phyloP scores from a whole-genome alignment of 345 rosid genomes.

The Lepidium africanum region DNA sequence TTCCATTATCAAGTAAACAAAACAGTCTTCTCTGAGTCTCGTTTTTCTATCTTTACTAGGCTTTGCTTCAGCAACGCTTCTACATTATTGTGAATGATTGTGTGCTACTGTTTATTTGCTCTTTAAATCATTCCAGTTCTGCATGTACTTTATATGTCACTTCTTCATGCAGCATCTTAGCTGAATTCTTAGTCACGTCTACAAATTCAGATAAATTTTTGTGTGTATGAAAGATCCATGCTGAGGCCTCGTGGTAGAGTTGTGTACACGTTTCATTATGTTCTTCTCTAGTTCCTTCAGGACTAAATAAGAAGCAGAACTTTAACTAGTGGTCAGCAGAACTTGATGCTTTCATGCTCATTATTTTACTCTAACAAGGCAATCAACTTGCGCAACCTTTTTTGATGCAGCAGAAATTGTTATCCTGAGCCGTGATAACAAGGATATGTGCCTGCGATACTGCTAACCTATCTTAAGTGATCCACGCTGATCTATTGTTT shows the following conservation, averaged over 20 bases:
- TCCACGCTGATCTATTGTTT: not conserved
- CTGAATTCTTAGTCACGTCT: not conserved
- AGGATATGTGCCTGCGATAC: not conserved
- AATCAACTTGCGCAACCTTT: not conserved
- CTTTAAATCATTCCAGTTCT: not conserved
- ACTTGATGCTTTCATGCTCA: not conserved
- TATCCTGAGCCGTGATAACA: not conserved
- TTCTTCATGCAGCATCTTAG: not conserved
- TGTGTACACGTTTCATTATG: not conserved
- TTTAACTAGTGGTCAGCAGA: not conserved
- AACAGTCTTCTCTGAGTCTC: not conserved
- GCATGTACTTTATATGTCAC: not conserved
- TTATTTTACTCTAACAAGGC: not conserved
- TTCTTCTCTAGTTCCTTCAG: not conserved
- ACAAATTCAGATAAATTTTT: not conserved
- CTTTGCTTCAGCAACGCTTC: not conserved
- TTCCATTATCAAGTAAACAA: slow-evolving; percentile 85
- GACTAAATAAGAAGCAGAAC: not conserved
- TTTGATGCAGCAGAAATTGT: not conserved
- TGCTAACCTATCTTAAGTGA: not conserved
- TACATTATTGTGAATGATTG: not conserved
- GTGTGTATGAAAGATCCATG: not conserved
- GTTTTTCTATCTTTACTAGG: not conserved
- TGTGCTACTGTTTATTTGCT: not conserved
- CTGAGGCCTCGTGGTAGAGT: not conserved